Conservation (phyloP, 148 eudicot genomes). For the Pouteria glomerata region DNA sequence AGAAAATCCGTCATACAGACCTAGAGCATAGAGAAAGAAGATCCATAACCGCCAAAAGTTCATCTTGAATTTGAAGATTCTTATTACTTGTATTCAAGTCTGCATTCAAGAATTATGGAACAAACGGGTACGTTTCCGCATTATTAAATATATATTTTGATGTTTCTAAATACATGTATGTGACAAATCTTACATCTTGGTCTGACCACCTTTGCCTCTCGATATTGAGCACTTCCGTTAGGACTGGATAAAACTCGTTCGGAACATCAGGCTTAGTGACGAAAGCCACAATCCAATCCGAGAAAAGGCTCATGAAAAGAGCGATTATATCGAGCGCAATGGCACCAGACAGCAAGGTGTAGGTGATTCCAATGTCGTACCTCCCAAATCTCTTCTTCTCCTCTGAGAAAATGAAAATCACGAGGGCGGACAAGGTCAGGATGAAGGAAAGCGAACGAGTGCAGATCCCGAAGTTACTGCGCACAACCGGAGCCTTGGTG, state of each 20-base stretch:
- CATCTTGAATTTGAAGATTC: too few species aligned
- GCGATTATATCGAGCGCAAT: constrained; percentile 29
- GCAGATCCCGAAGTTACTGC: constrained; percentile 4
- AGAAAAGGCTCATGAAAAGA: constrained; percentile 23
- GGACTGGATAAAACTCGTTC: neutral
- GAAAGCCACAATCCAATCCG: constrained; percentile 31
- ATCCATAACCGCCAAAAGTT: too few species aligned
- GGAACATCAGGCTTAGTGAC: neutral
- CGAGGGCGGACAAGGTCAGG: constrained; percentile 11
- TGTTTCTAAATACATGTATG: too few species aligned
- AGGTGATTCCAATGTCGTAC: constrained; percentile 27
- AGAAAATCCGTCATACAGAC: too few species aligned
- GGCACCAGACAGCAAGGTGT: constrained; percentile 24
- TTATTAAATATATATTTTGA: too few species aligned
- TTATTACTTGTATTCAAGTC: too few species aligned
- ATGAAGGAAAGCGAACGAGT: constrained; percentile 18
- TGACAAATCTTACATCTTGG: too few species aligned
- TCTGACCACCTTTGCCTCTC: neutral
- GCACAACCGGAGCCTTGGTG: constrained; percentile 32
- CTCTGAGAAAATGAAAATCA: constrained; percentile 9
- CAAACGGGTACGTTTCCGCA: too few species aligned
- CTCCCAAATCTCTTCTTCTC: constrained; percentile 3
- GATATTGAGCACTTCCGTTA: neutral
- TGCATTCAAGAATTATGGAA: too few species aligned
- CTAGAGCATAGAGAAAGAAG: too few species aligned